Evolutionary conservation across 202 grass and related monocot species (phyloP), one percentile per base, ranked within the genome.

Genomic region (Miscanthus sacchariflorus): DNA sequence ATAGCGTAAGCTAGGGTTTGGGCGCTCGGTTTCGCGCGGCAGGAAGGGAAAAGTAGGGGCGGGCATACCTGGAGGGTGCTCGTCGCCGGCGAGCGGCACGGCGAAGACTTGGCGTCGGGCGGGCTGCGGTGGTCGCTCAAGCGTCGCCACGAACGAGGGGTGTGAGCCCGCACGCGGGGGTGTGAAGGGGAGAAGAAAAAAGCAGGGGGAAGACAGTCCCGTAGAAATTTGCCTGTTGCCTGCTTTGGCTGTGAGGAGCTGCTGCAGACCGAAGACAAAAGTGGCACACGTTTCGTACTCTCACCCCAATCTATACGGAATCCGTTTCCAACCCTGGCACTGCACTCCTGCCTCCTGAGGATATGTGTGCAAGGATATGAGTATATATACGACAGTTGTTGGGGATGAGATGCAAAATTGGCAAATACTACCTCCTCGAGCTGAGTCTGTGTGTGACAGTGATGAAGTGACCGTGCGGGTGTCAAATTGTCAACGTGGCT

Each of bases 241-340:
- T 42, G 39, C 39, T 42, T 42, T 42, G 49, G 9, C 23, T 27
- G 30, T 6, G 50, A 23, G 18, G 33, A 78, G 76, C 76, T 58
- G 61, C n/a, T 25, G 65, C 18, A 59, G 14, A 12, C 52, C 19
- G 19, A 78, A 61, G 50, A 40, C 50, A 78, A 78, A 78, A 78
- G 76, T 78, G 52, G 10, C 52, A 78, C 76, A 78, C 76, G 52
- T 78, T 78, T 61, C 76, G 76, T 40, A 52, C 6, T 14, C 9
- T 35, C 7, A 39, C 30, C 76, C 76, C 19, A 39, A 0, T 4
- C 23, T 59, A 2, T 23, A n/a, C 1, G 35, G 5, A 61, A 59
- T 78, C 18, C 2, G 5, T 35, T 23, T 59, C 12, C 2, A 59
- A 1, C 11, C 52, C 76, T 61, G 19, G 10, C 2, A 1, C 33